Evolutionary conservation across 2,329 filamentous ascomycete species (phyloP), one percentile per base, ranked within the genome.

Genomic region (Trichophaea hybrida): DNA sequence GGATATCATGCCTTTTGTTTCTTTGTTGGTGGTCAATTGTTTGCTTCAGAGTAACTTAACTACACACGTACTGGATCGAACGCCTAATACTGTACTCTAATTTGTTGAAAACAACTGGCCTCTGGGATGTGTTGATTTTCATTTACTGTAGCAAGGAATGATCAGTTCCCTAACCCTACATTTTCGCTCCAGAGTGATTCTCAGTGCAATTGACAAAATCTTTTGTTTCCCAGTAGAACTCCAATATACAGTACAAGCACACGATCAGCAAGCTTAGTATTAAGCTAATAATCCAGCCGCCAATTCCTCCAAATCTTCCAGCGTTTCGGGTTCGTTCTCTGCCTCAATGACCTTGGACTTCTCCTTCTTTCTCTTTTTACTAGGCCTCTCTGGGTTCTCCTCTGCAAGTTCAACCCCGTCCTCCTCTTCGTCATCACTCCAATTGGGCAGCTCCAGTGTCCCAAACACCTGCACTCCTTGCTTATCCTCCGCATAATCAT

Each of bases 231-330:
- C 40, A 46, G 24, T n/a, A 46, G 13, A n/a, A 13, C 40, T 6
- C n/a, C 13, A 46, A 17, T 46, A 46, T 46, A 46, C 24, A 46
- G 13, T n/a, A n/a, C 40, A 12, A 46, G 13, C 40, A 17, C 40
- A 46, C n/a, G 24, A 12, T 46, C 40, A 46, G n/a, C 40, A 46
- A 13, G 13, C n/a, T 46, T 51, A 24, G 13, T 17, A 54, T 58
- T 61, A 70, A 15, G 64, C 79, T 70, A 94, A 72, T 71, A 93
- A 73, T 2, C 84, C 85, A 49, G 84, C 80, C 58, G 88, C 88
- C 73, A 91, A 73, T 51, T 84, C 89, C 73, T 89, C 84, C 12
- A 86, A 85, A 74, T 88, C 83, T 58, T 83, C 78, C 15, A 78
- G 44, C 46, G 85, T 90, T 73, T 89, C 10, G 85, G 40, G 86